Percentiles rank a stretch among this genome's conserved stretches.
These are phyloP conservation scores for Cladophialophora exuberans DNA, from an alignment of 2,329 filamentous ascomycete species.

Conservation along the genomic window DNA sequence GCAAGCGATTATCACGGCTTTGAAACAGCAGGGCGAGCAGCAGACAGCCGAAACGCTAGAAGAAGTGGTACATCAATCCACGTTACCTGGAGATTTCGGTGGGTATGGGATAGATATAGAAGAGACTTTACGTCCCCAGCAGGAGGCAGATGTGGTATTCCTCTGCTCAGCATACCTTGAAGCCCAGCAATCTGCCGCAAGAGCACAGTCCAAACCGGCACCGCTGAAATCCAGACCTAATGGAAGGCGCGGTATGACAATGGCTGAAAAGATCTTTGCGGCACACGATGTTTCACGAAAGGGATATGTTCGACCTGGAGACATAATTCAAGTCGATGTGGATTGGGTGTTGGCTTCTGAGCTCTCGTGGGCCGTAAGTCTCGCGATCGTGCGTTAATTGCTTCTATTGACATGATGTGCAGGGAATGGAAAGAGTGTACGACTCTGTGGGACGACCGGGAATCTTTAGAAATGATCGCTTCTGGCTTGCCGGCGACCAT, in stretches of 20 bases:
- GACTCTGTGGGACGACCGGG: constrained; percentile 44
- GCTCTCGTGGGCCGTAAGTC: constrained; percentile 43
- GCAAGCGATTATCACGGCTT: neutral
- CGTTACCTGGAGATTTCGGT: constrained; percentile 10
- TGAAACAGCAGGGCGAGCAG: no score
- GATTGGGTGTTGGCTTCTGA: constrained; percentile 54
- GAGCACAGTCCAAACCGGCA: constrained; percentile 2
- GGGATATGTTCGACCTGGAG: constrained; percentile 43
- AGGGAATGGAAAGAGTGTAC: constrained; percentile 49
- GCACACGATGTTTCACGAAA: constrained; percentile 43
- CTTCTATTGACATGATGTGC: neutral
- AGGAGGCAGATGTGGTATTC: constrained; percentile 16
- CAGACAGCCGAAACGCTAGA: constrained; percentile 3
- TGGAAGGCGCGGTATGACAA: constrained; percentile 40
- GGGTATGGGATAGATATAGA: constrained; percentile 9
- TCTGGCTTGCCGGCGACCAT: no score
- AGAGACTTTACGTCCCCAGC: neutral
- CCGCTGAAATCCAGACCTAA: neutral
- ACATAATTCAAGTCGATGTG: constrained; percentile 46
- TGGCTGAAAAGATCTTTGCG: constrained; percentile 52
- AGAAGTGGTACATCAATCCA: constrained; percentile 1
- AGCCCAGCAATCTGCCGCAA: constrained; percentile 12
- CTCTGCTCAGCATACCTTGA: constrained; percentile 17
- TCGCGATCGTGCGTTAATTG: neutral
- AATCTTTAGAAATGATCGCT: no score